phyloP scores from a whole-genome alignment of 1,284 basidiomycete genomes.

The Rhodotorula mucilaginosa region DNA sequence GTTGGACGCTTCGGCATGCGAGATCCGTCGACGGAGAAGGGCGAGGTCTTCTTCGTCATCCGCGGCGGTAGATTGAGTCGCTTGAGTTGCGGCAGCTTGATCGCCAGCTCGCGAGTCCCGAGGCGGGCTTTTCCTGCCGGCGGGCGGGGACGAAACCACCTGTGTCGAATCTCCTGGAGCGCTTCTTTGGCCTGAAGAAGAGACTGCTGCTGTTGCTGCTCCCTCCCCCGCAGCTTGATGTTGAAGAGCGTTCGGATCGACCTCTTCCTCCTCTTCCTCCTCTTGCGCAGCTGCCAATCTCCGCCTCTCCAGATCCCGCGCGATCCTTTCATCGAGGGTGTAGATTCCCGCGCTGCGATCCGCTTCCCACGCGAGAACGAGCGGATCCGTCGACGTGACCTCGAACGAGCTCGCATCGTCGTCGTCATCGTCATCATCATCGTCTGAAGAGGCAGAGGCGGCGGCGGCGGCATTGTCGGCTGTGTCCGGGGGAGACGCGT shows the following conservation, averaged over 20 bases:
- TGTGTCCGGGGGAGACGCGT: background rate
- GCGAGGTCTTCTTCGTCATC: background rate
- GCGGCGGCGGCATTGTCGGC: too few relatives aligned
- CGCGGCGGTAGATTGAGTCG: background rate
- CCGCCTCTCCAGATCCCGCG: conserved; percentile 33
- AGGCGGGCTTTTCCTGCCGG: too few relatives aligned
- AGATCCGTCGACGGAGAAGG: conserved; percentile 11
- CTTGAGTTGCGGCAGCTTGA: background rate
- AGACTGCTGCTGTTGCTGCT: background rate
- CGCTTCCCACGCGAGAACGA: conserved; percentile 39
- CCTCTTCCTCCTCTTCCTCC: background rate
- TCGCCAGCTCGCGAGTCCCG: background rate
- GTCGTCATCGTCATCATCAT: background rate
- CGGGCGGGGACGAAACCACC: too few relatives aligned
- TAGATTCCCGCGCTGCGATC: conserved; percentile 30
- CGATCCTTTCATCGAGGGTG: conserved; percentile 31
- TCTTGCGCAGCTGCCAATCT: conserved; percentile 2
- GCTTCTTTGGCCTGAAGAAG: too few relatives aligned
- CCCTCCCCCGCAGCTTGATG: background rate
- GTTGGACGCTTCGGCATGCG: conserved; percentile 15
- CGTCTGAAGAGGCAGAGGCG: too few relatives aligned
- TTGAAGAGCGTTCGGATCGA: background rate
- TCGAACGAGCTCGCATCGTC: conserved; percentile 2
- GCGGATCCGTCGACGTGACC: conserved; percentile 17
- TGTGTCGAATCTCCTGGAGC: too few relatives aligned